A percentile compares a stretch with the other conserved stretches of the same genome.
phyloP scores from a whole-genome alignment of 441 rosid species.

The Populus hybrid region DNA sequence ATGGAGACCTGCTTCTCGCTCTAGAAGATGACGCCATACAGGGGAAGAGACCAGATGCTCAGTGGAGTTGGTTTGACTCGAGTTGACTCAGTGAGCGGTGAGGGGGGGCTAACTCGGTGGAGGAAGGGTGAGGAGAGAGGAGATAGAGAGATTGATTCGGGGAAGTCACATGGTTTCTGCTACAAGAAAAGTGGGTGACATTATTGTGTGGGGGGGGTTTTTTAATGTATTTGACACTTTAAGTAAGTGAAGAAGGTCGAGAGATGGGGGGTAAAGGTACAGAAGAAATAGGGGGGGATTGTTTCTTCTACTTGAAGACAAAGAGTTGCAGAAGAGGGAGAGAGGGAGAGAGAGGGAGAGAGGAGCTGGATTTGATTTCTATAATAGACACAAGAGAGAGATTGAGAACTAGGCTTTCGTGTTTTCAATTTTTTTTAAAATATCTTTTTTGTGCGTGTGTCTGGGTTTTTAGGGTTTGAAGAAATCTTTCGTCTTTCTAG shows the following conservation, averaged over 20 bases:
- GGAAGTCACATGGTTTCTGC: slow-evolving; percentile 75
- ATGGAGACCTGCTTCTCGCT: slow-evolving; percentile 87
- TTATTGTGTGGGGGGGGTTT: slow-evolving; percentile 15
- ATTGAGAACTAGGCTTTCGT: slow-evolving; percentile 5
- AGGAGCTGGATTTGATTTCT: slow-evolving; percentile 5
- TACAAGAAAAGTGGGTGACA: slow-evolving; percentile 52
- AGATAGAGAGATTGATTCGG: slow-evolving; percentile 62
- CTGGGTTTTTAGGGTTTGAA: slow-evolving; percentile 6
- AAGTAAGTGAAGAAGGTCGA: slow-evolving; percentile 7
- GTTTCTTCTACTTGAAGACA: slow-evolving; percentile 64
- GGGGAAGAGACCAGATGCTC: background rate
- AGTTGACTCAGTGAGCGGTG: slow-evolving; percentile 39
- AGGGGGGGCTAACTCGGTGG: slow-evolving; percentile 5
- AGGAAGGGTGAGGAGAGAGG: slow-evolving; percentile 10
- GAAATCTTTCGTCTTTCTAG: background rate
- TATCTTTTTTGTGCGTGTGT: background rate
- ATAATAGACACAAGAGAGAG: background rate
- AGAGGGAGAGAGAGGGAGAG: background rate
- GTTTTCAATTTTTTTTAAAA: slow-evolving; percentile 7
- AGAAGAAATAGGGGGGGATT: slow-evolving; percentile 25
- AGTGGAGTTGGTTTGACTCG: slow-evolving; percentile 16
- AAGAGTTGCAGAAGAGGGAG: slow-evolving; percentile 41
- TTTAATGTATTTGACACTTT: slow-evolving; percentile 6
- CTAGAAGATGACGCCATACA: slow-evolving; percentile 84
- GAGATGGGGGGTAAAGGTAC: slow-evolving; percentile 3